Evolutionary conservation across 2,329 filamentous ascomycete genomes (phyloP).

Genomic region (Penicillium sp.): DNA sequence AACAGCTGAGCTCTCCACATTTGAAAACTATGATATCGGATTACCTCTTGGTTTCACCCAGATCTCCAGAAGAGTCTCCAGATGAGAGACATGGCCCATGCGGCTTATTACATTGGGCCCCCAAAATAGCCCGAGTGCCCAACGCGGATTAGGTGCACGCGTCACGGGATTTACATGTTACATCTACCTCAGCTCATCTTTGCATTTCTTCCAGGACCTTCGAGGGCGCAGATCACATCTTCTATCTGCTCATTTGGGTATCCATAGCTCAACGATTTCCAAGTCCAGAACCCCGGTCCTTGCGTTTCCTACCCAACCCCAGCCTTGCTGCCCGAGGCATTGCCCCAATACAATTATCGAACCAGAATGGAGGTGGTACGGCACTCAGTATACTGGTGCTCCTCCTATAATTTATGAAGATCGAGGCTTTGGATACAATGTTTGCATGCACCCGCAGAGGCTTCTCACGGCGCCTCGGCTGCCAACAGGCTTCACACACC

Average conservation of each 20-base stretch:
- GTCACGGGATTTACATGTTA: constrained; percentile 15
- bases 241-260: constrained; percentile 9
- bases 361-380: constrained; percentile 12
- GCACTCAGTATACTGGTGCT: not conserved
- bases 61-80: not conserved
- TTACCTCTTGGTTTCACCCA: not conserved
- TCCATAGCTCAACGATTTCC: constrained; percentile 14
- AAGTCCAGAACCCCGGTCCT: constrained; percentile 10
- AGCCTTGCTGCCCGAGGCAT: constrained; percentile 22
- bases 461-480: constrained; percentile 9
- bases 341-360: constrained; percentile 6
- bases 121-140: constrained; percentile 19
- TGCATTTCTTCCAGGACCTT: constrained; percentile 2
- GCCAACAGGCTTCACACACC: constrained; percentile 9
- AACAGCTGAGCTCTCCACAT: not conserved
- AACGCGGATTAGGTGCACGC: not conserved
- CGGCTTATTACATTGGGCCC: constrained; percentile 22
- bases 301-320: constrained; percentile 21
- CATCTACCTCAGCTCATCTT: constrained; percentile 17
- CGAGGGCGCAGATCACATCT: constrained; percentile 16
- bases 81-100: constrained; percentile 20
- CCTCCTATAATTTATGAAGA: constrained; percentile 11
- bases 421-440: constrained; percentile 8
- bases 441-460: constrained; percentile 7
- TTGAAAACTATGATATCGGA: not conserved